A percentile compares a stretch with the other conserved stretches of the same genome.
These are phyloP conservation scores for Clathrospora elynae DNA, from an alignment of 2,329 filamentous ascomycete species.

Conservation along the genomic window DNA sequence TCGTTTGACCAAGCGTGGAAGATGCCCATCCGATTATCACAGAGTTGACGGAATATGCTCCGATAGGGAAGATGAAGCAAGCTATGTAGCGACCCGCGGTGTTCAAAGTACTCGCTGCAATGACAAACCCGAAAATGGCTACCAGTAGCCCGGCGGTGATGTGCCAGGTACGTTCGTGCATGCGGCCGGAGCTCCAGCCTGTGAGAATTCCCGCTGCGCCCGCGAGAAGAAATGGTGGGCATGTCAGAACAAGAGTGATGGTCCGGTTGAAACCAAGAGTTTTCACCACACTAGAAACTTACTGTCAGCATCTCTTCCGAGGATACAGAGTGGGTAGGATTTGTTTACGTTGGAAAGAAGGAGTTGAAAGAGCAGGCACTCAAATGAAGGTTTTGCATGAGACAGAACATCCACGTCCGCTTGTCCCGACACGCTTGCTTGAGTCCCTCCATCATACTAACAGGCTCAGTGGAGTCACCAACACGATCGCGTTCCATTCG, in stretches of 20 bases:
- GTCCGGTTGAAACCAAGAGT: constrained; percentile 47
- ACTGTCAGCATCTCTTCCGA: not conserved
- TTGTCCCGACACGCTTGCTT: constrained; percentile 37
- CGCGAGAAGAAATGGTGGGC: constrained; percentile 57
- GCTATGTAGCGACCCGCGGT: constrained; percentile 37
- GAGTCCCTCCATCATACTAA: constrained; percentile 35
- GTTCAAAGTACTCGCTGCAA: constrained; percentile 35
- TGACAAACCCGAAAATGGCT: constrained; percentile 52
- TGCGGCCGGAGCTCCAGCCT: constrained; percentile 57
- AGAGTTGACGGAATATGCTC: constrained; percentile 39
- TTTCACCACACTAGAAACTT: constrained; percentile 34
- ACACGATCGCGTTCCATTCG: constrained; percentile 56
- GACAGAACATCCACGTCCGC: constrained; percentile 39
- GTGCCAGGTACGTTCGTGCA: constrained; percentile 58
- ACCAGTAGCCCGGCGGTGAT: constrained; percentile 52
- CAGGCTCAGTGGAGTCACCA: constrained; percentile 46
- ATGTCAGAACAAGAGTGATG: constrained; percentile 46
- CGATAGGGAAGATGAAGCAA: constrained; percentile 40
- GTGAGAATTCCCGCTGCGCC: constrained; percentile 55
- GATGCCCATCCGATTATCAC: constrained; percentile 41
- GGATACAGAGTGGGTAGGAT: not conserved
- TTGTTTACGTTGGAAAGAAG: constrained; percentile 40
- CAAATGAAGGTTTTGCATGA: constrained; percentile 41
- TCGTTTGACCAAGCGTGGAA: constrained; percentile 36
- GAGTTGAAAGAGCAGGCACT: constrained; percentile 40